Percentiles rank a stretch among this genome's conserved stretches.
Evolutionary conservation across 2,329 filamentous ascomycete species (phyloP).

Genomic region (Aspergillus floridensis): DNA sequence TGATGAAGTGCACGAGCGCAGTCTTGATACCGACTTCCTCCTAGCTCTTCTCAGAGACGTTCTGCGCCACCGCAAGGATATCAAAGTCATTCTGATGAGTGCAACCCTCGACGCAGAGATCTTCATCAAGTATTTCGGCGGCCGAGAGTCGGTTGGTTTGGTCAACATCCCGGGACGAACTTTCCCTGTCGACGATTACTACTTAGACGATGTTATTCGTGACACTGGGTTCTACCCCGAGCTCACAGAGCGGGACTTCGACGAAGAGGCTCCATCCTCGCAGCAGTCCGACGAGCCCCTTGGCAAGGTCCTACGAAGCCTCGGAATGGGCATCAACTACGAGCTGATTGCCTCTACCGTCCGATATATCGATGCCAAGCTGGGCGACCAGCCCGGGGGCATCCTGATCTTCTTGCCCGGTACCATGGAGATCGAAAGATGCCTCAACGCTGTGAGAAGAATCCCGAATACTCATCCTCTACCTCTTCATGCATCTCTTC

Average conservation of each 20-base stretch:
- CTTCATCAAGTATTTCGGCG: slow-evolving; percentile 80
- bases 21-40: slow-evolving; percentile 90
- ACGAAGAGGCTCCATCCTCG: slow-evolving; percentile 41
- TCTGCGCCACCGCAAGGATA: slow-evolving; percentile 67
- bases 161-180: slow-evolving; percentile 88
- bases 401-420: slow-evolving; percentile 96
- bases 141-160: slow-evolving; percentile 67
- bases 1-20: slow-evolving; percentile 94
- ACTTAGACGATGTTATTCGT: slow-evolving; percentile 81
- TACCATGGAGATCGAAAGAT: slow-evolving; percentile 83
- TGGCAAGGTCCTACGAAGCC: slow-evolving; percentile 67
- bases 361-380: slow-evolving; percentile 73
- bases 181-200: slow-evolving; percentile 84
- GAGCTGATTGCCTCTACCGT: slow-evolving; percentile 78
- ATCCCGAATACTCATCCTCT: slow-evolving; percentile 71
- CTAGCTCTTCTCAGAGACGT: slow-evolving; percentile 84
- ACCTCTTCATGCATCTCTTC: slow-evolving; percentile 86
- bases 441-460: slow-evolving; percentile 65
- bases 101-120: slow-evolving; percentile 86
- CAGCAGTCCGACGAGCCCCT: slow-evolving; percentile 50
- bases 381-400: slow-evolving; percentile 72
- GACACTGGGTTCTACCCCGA: slow-evolving; percentile 68
- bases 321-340: slow-evolving; percentile 88
- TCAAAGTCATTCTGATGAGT: slow-evolving; percentile 94
- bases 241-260: slow-evolving; percentile 29